These are phyloP conservation scores for Penicillium expansum DNA, from an alignment of 2,329 filamentous ascomycete species.

Conservation along the genomic window DNA sequence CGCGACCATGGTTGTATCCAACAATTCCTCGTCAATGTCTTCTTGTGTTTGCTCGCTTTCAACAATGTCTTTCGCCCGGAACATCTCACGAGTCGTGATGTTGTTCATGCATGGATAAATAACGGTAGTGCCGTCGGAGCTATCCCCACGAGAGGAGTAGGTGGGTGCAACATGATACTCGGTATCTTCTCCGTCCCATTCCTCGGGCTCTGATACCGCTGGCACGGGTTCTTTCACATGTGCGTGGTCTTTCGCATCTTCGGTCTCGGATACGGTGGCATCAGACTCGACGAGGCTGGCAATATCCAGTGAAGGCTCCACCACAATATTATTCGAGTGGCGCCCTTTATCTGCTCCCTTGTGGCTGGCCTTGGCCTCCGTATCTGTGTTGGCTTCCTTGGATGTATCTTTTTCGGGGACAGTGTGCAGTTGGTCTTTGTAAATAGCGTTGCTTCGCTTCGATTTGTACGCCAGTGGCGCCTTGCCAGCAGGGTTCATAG, in stretches of 20 bases:
- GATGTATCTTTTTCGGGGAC: slow-evolving; percentile 34
- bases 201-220: slow-evolving; percentile 56
- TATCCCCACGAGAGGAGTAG: slow-evolving; percentile 71
- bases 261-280: slow-evolving; percentile 13
- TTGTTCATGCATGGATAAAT: slow-evolving; percentile 61
- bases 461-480: slow-evolving; percentile 31
- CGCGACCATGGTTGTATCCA: slow-evolving; percentile 96
- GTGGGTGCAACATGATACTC: slow-evolving; percentile 76
- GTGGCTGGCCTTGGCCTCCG: slow-evolving; percentile 4
- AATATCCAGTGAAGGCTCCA: slow-evolving; percentile 2
- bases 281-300: slow-evolving; percentile 18
- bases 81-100: slow-evolving; percentile 70
- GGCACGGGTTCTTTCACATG: slow-evolving; percentile 22
- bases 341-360: slow-evolving; percentile 12
- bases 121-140: slow-evolving; percentile 65
- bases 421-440: slow-evolving; percentile 50
- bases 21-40: slow-evolving; percentile 82
- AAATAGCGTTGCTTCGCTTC: slow-evolving; percentile 55
- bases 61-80: slow-evolving; percentile 64
- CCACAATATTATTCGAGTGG: neutral
- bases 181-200: slow-evolving; percentile 72
- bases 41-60: slow-evolving; percentile 64
- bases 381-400: slow-evolving; percentile 28
- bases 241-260: slow-evolving; percentile 11
- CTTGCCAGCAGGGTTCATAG: slow-evolving; percentile 34